A percentile compares a stretch with the other conserved stretches of the same genome.
These are phyloP conservation scores for Ustulina deusta DNA, from an alignment of 2,329 filamentous ascomycete genomes.

Conservation along the genomic window DNA sequence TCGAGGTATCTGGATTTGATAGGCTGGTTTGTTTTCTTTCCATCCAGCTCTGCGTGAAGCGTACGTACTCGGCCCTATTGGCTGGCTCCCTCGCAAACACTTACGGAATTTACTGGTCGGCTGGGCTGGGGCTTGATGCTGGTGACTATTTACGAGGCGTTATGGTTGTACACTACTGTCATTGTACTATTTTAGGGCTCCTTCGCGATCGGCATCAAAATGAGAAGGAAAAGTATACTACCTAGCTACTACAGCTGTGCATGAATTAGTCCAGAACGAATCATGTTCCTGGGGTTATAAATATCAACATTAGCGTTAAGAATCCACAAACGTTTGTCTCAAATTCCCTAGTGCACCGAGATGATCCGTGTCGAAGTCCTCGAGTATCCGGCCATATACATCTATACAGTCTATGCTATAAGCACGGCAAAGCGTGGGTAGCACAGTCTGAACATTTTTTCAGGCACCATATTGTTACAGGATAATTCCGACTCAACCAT, in stretches of 20 bases:
- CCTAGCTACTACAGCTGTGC: no score
- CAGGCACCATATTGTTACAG: not conserved
- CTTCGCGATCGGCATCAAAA: not conserved
- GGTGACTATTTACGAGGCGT: not conserved
- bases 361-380: constrained; percentile 2
- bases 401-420: constrained; percentile 1
- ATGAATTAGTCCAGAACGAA: constrained; percentile 4
- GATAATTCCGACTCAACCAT: not conserved
- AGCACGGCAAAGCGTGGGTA: not conserved
- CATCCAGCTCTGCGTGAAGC: not conserved
- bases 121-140: not conserved
- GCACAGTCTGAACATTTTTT: not conserved
- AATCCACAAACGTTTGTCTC: not conserved
- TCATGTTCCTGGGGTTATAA: not conserved
- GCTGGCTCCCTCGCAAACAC: constrained; percentile 1
- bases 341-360: not conserved
- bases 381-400: not conserved
- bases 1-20: not conserved
- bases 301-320: not conserved
- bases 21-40: not conserved
- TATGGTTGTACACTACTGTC: not conserved
- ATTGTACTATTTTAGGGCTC: constrained; percentile 1
- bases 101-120: not conserved
- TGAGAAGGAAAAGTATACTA: not conserved
- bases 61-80: not conserved